Evolutionary conservation across 352 stramenopile genomes (phyloP).

Genomic region (Aphanomyces astaci): DNA sequence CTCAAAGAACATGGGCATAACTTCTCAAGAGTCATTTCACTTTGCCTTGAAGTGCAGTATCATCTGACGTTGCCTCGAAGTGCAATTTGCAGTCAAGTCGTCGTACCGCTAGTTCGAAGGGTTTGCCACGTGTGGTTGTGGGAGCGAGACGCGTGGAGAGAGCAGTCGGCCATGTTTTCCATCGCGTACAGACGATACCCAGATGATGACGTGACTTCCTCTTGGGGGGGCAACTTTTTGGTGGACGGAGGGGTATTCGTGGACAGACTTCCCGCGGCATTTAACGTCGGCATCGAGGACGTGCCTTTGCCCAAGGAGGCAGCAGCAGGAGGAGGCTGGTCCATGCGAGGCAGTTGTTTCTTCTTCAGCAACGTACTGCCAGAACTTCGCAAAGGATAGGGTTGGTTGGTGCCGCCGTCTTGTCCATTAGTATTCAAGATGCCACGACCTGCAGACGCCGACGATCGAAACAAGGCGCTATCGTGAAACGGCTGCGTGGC

Average conservation of each 20-base stretch:
- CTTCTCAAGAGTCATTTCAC: too few species aligned
- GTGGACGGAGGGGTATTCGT: too few species aligned
- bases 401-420: background rate
- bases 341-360: conserved; percentile 25
- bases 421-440: too few species aligned
- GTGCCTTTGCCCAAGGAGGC: background rate
- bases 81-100: too few species aligned
- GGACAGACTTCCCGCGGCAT: background rate
- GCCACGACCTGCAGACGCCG: conserved; percentile 20
- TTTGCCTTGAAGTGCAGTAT: too few species aligned
- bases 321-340: background rate
- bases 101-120: conserved; percentile 35
- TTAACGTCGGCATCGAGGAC: background rate
- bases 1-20: too few species aligned
- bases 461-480: conserved; percentile 48
- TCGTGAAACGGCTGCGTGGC: conserved; percentile 40
- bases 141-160: conserved; percentile 58
- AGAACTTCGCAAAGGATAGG: background rate
- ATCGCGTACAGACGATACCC: conserved; percentile 75
- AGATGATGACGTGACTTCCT: conserved; percentile 34
- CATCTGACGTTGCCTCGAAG: too few species aligned
- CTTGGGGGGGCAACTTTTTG: conserved; percentile 23
- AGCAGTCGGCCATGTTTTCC: conserved; percentile 59
- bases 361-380: background rate
- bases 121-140: conserved; percentile 73